Evolutionary conservation across 169 alveolate species (phyloP).

Genomic region (Plasmodium inui): DNA sequence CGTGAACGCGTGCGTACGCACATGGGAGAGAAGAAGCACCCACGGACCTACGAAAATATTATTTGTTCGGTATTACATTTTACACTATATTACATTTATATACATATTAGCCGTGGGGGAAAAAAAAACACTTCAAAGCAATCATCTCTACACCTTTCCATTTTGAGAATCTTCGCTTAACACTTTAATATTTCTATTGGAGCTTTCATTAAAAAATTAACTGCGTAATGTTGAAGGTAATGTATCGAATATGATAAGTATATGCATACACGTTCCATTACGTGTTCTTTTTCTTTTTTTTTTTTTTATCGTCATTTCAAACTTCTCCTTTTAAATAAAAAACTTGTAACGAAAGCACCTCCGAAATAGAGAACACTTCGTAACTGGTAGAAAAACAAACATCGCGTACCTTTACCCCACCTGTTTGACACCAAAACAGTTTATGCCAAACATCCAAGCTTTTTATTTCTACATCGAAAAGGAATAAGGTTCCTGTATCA

Average conservation of each 20-base stretch:
- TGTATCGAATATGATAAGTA: background rate
- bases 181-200: background rate
- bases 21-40: background rate
- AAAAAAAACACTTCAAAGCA: background rate
- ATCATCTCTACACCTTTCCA: background rate
- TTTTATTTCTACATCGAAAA: background rate
- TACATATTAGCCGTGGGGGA: background rate
- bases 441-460: background rate
- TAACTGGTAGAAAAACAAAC: background rate
- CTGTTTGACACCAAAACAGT: background rate
- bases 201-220: background rate
- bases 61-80: background rate
- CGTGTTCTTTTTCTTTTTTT: background rate
- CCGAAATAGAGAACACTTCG: background rate
- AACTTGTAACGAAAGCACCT: background rate
- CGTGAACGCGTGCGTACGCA: background rate
- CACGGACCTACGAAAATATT: background rate
- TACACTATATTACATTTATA: background rate
- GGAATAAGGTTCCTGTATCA: background rate
- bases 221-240: background rate
- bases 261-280: background rate
- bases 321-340: background rate
- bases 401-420: background rate
- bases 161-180: background rate
- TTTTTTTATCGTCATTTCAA: background rate